phyloP scores from a whole-genome alignment of 148 eudicot genomes.

The Cornus kousa region DNA sequence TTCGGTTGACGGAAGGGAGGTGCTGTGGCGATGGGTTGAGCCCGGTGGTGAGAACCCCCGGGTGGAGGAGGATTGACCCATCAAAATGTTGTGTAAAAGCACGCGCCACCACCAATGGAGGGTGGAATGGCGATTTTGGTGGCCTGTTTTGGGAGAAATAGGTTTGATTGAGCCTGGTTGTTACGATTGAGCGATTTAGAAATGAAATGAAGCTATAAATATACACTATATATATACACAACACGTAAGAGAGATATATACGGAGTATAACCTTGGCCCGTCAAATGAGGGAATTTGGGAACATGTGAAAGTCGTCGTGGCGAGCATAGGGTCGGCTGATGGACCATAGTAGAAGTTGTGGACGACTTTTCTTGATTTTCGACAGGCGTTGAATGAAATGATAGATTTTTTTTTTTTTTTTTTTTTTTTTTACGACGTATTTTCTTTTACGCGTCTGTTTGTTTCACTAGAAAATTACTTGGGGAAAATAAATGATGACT shows the following conservation, averaged over 20 bases:
- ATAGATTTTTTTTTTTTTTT: too few species aligned
- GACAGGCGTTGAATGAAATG: too few species aligned
- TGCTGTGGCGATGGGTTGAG: neutral
- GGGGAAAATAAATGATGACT: too few species aligned
- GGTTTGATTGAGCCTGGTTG: neutral
- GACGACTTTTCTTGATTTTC: too few species aligned
- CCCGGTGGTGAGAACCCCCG: neutral
- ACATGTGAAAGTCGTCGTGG: neutral
- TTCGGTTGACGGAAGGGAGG: neutral
- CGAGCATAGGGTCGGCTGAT: neutral
- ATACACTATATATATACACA: too few species aligned
- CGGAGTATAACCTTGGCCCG: neutral
- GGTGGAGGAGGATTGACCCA: constrained; percentile 17
- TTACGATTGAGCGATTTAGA: neutral
- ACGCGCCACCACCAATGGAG: neutral
- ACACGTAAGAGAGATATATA: neutral
- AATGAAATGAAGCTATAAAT: neutral
- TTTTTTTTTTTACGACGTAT: too few species aligned
- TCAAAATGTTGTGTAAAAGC: neutral
- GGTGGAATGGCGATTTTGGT: neutral
- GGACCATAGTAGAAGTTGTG: neutral
- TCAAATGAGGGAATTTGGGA: neutral
- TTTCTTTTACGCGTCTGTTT: too few species aligned
- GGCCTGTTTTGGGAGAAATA: neutral
- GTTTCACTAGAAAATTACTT: too few species aligned